Base-by-base conservation (phyloP, 2,329 filamentous ascomycete species). In the Fusarium denticulatum region DNA sequence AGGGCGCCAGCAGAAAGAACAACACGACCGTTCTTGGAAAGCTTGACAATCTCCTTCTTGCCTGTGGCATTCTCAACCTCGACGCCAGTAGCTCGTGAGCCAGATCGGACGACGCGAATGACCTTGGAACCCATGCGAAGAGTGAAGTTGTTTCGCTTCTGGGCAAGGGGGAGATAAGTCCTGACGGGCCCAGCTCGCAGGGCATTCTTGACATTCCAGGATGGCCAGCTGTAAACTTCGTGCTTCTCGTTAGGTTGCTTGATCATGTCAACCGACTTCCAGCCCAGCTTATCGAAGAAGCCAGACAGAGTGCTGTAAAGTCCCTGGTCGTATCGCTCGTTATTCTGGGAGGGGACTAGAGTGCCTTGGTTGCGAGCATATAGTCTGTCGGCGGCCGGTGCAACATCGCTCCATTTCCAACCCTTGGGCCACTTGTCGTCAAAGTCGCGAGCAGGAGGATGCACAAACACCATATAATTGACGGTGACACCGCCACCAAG, bases 141-240 rank as follows among this genome's bases (percentile, higher is more conserved):
- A 53, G 88, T 86, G 81, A 94, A 94, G 82, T 93, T 92, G 14
- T 84, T 81, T 62, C 89, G 86, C 56, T 83, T 82, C 59, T 85
- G 84, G 6, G 91, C 90, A 24, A 86, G 85, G 8, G 91, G 89
- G 5, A 94, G 87, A 77, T 94, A 94, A 0, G 92, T 93, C 16
- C 88, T 89, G 80, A 94, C 84, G n/a, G 92, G 92, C 4, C 92
- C 92, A 57, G 89, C 90, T 67, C 92, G 85, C 80, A 92, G 87
- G 47, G 90, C 90, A 56, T 90, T 83, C 24, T 85, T 83, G 78
- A 90, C 92, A 88, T 93, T 93, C 84, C 89, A 93, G 10, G 90
- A 86, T 18, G 91, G 89, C 79, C 91, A 88, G 39, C 88, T 86
- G 79, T 88, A 93, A 1, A 88, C 90, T 70, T 86, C 84, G 80